Evolutionary conservation across 345 rosid genomes (phyloP).

Genomic region (Aethionema arabicum): DNA sequence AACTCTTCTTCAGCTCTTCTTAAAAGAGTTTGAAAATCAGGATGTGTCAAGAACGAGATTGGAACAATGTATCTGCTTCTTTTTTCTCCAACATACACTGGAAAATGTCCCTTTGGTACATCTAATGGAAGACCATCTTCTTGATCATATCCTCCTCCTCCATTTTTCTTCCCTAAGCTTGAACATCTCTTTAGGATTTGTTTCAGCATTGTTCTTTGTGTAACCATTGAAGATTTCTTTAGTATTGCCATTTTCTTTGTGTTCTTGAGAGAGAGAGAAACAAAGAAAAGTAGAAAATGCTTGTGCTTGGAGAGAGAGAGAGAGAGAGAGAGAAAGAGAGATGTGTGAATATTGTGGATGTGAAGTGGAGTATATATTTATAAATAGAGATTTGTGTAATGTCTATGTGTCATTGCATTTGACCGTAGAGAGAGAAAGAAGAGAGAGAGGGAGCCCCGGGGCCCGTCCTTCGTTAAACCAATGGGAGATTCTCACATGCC

Average conservation of each 20-base stretch:
- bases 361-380: conserved; percentile 38
- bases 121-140: conserved; percentile 63
- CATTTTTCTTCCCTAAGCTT: conserved; percentile 57
- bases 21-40: conserved; percentile 78
- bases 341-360: conserved; percentile 34
- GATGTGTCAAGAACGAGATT: conserved; percentile 71
- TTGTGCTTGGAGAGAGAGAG: conserved; percentile 17
- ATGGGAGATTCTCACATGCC: no score
- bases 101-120: conserved; percentile 93
- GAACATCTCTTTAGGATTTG: conserved; percentile 71
- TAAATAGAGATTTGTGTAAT: conserved; percentile 28
- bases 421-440: neutral
- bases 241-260: conserved; percentile 46
- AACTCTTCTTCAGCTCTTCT: conserved; percentile 90
- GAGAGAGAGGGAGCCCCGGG: no score
- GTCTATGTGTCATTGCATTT: conserved; percentile 32
- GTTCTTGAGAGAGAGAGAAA: conserved; percentile 23
- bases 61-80: conserved; percentile 90
- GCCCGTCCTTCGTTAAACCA: no score
- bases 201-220: conserved; percentile 56
- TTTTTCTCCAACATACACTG: conserved; percentile 86
- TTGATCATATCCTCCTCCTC: conserved; percentile 36
- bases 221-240: conserved; percentile 50
- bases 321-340: conserved; percentile 21
- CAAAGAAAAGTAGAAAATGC: conserved; percentile 8